Percentiles rank a stretch among this genome's conserved stretches.
These are phyloP conservation scores for Leucaena leucocephala DNA, from an alignment of 306 rosid species.

Conservation along the genomic window DNA sequence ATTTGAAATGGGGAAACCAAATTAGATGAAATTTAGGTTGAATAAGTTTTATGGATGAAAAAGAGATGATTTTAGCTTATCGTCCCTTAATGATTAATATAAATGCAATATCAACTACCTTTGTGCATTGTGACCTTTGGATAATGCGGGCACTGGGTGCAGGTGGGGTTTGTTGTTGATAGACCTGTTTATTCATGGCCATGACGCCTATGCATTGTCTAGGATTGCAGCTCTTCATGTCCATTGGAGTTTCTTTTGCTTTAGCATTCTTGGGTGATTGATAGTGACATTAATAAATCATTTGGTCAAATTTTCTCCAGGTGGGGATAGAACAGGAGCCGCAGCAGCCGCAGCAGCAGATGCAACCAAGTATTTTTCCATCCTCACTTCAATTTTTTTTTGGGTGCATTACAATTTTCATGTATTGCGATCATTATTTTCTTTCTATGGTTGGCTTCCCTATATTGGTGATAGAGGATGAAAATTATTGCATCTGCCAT, in stretches of 20 bases:
- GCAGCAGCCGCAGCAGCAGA: conserved; percentile 65
- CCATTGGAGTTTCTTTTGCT: neutral
- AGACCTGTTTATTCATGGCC: conserved; percentile 2
- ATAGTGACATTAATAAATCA: conserved; percentile 25
- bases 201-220: conserved; percentile 4
- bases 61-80: conserved; percentile 1
- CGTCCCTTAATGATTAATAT: neutral
- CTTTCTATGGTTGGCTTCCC: neutral
- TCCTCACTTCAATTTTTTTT: conserved; percentile 18
- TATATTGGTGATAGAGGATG: conserved; percentile 14
- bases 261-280: conserved; percentile 27
- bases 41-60: conserved; percentile 8
- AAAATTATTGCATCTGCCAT: conserved; percentile 7
- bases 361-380: conserved; percentile 78
- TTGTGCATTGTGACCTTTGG: conserved; percentile 10
- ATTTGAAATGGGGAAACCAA: conserved; percentile 21
- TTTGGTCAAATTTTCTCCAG: conserved; percentile 57
- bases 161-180: conserved; percentile 17
- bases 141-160: conserved; percentile 15
- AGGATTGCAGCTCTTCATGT: conserved; percentile 6
- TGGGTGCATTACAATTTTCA: conserved; percentile 27
- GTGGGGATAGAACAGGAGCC: conserved; percentile 61
- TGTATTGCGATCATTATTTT: neutral
- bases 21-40: neutral
- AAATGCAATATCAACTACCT: conserved; percentile 14